Percentiles rank a stretch among this genome's conserved stretches.
These are phyloP conservation scores for Leccinum subtestaceum DNA, from an alignment of 768 basidiomycete genomes.

Conservation along the genomic window DNA sequence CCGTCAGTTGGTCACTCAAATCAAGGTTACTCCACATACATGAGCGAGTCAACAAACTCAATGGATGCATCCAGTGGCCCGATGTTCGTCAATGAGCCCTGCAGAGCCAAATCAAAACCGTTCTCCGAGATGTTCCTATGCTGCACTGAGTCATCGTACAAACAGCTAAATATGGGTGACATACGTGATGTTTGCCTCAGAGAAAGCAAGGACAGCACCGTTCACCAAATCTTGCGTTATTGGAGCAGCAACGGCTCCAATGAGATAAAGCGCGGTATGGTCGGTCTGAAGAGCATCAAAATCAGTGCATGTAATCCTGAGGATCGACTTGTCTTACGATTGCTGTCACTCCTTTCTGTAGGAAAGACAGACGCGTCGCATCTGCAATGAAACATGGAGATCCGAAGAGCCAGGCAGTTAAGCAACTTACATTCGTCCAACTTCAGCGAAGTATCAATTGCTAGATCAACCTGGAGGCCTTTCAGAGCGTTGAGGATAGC, in stretches of 20 bases:
- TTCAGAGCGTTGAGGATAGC: conserved; percentile 64
- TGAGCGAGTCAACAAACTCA: conserved; percentile 60
- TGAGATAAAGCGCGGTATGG: conserved; percentile 58
- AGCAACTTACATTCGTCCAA: conserved; percentile 61
- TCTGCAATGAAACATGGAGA: conserved; percentile 36
- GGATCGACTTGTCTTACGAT: conserved; percentile 36
- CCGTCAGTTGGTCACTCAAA: neutral
- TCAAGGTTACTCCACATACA: conserved; percentile 35
- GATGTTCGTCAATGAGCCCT: conserved; percentile 56
- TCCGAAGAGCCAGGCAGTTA: neutral
- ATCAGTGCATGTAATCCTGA: conserved; percentile 3
- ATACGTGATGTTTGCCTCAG: conserved; percentile 56
- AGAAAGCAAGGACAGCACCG: conserved; percentile 51
- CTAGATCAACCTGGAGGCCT: conserved; percentile 56
- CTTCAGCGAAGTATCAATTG: conserved; percentile 50
- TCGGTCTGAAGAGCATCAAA: conserved; percentile 45
- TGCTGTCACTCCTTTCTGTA: conserved; percentile 54
- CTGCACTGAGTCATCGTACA: conserved; percentile 51
- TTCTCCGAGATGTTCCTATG: conserved; percentile 52
- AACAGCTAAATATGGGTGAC: conserved; percentile 8
- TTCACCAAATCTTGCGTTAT: conserved; percentile 65
- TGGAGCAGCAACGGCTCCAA: conserved; percentile 69
- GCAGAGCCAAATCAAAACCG: conserved; percentile 61
- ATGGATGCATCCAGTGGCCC: conserved; percentile 72
- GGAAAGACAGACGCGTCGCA: conserved; percentile 54